Conservation (phyloP, 2,329 filamentous ascomycete genomes). For the Pseudopithomyces maydicus region DNA sequence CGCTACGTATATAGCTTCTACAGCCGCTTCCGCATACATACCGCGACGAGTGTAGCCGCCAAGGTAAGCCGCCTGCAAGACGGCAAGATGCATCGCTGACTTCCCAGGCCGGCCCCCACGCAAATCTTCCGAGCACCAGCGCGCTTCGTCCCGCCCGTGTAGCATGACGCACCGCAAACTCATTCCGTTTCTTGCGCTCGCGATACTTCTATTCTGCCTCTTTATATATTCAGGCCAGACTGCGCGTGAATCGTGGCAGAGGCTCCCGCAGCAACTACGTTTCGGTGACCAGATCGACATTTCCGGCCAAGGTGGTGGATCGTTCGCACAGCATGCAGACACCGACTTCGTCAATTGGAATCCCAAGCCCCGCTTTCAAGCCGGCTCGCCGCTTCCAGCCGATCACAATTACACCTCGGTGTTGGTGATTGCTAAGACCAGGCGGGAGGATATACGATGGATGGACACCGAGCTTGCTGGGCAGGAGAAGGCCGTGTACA, state of each 20-base stretch:
- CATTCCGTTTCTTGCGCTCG: constrained; percentile 37
- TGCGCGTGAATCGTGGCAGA: constrained; percentile 42
- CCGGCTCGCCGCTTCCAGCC: constrained; percentile 42
- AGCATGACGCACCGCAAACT: constrained; percentile 35
- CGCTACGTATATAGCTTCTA: background rate
- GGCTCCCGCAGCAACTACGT: constrained; percentile 48
- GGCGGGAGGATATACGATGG: constrained; percentile 60
- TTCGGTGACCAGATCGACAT: constrained; percentile 39
- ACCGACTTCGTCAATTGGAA: constrained; percentile 46
- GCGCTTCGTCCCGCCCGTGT: constrained; percentile 4
- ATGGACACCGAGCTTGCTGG: constrained; percentile 58
- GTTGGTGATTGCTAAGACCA: constrained; percentile 60
- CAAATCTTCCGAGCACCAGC: background rate
- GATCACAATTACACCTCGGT: constrained; percentile 59
- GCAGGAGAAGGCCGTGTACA: constrained; percentile 55
- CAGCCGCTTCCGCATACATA: background rate
- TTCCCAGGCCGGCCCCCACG: background rate
- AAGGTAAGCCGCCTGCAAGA: background rate
- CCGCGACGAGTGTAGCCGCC: background rate
- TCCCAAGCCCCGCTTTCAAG: constrained; percentile 38
- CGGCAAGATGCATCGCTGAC: background rate
- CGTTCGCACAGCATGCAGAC: constrained; percentile 17
- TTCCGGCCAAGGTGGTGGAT: background rate
- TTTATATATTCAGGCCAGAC: constrained; percentile 46
- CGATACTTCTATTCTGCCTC: constrained; percentile 38